A percentile compares a stretch with the other conserved stretches of the same genome.
These are phyloP conservation scores for Tulasnella calospora DNA, from an alignment of 768 basidiomycete species.

Conservation along the genomic window DNA sequence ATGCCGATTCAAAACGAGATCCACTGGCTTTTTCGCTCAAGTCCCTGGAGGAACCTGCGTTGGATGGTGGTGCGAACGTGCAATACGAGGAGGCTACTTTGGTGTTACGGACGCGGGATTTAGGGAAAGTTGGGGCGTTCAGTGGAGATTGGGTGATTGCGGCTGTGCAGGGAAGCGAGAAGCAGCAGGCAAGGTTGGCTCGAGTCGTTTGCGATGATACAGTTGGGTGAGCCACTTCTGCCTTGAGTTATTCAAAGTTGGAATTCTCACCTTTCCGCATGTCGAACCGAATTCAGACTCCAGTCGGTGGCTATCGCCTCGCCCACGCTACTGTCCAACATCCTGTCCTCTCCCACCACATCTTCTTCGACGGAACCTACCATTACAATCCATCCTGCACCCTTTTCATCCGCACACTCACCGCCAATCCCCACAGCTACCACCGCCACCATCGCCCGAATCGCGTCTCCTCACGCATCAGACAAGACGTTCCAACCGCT, in stretches of 20 bases:
- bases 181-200: conserved; percentile 48
- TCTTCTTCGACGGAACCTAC: neutral
- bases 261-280: neutral
- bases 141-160: conserved; percentile 69
- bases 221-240: neutral
- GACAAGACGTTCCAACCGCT: conserved; percentile 58
- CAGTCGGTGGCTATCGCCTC: conserved; percentile 38
- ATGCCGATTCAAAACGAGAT: conserved; percentile 9
- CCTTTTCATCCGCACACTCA: conserved; percentile 51
- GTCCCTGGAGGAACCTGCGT: conserved; percentile 30
- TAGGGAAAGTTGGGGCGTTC: conserved; percentile 60
- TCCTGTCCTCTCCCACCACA: neutral
- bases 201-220: conserved; percentile 52
- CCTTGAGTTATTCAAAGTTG: neutral
- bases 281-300: neutral
- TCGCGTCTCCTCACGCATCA: conserved; percentile 68
- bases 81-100: conserved; percentile 50
- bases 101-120: conserved; percentile 58
- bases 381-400: conserved; percentile 48
- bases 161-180: conserved; percentile 50
- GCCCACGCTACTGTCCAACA: conserved; percentile 53
- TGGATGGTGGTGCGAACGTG: conserved; percentile 33
- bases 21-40: conserved; percentile 26
- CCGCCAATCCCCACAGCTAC: conserved; percentile 65
- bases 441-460: conserved; percentile 68